Evolutionary conservation across 164 flowering plant species (phyloP).

Genomic region (Vitis rotundifolia): DNA sequence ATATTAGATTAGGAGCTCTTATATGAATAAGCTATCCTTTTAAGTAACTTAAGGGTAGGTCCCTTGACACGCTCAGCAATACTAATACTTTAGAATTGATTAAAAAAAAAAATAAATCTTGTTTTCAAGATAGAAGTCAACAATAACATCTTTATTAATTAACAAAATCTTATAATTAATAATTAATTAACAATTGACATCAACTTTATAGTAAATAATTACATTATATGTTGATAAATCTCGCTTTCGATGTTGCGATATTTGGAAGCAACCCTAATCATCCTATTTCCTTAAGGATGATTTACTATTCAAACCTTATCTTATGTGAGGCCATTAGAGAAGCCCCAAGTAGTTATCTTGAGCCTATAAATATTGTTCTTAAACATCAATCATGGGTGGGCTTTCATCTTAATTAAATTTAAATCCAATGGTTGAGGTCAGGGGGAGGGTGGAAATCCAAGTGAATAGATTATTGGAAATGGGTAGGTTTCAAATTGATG

Average conservation of each 20-base stretch:
- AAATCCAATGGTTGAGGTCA: background rate
- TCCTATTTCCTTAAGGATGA: background rate
- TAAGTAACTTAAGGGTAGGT: background rate
- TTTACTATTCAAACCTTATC: constrained; percentile 1
- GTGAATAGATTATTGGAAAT: background rate
- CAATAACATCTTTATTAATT: background rate
- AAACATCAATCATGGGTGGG: background rate
- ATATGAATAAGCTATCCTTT: background rate
- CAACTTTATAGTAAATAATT: background rate
- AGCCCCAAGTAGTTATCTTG: background rate
- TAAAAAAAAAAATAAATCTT: background rate
- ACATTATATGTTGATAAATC: background rate
- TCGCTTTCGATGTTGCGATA: background rate
- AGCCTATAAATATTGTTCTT: background rate
- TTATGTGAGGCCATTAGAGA: constrained; percentile 2
- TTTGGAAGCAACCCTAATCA: background rate
- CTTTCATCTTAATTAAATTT: background rate
- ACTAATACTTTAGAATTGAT: background rate
- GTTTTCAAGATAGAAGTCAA: constrained; percentile 2
- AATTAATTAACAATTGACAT: background rate
- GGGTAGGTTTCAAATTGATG: background rate
- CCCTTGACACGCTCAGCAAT: background rate
- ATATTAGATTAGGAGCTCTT: background rate
- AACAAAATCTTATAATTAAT: background rate
- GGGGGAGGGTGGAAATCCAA: background rate